Evolutionary conservation across 1,139 yeast genomes (phyloP), one percentile per base, ranked within the genome.

Genomic region (Pichia sp.): DNA sequence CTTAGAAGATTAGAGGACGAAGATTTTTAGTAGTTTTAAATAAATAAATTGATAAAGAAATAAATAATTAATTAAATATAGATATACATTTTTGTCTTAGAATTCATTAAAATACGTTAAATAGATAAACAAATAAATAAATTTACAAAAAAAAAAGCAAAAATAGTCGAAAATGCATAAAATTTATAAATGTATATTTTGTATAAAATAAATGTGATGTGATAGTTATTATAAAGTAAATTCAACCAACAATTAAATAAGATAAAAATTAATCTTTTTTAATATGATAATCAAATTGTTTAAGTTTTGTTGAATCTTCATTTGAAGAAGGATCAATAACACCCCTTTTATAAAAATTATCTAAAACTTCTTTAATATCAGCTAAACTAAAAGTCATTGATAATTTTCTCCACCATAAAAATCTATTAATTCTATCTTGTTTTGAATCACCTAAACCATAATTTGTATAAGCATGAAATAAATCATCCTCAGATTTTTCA

Each of bases 1-100:
- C 70, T 92, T 61, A 76, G 95, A 62, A 75, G 98, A 65, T 70
- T 90, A 49, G 95, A 86, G 59, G 86, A 79, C 56, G 78, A 76
- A 47, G 56, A 56, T 25, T 50, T 50, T 39, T 50, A 39, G 26
- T 33, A 30, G 32, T 18, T 18, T 18, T 18, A 18, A 18, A 18
- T 18, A 18, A 18, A 18, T 18, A 18, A 18, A n/a, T n/a, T n/a
- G n/a, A n/a, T n/a, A n/a, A n/a, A n/a, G n/a, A n/a, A n/a, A n/a
- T 18, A 18, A 18, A 18, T 18, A 18, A 18, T 18, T 18, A 18
- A 18, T 18, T 18, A 18, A 18, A 18, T n/a, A n/a, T n/a, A n/a
- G n/a, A n/a, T n/a, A n/a, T n/a, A n/a, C n/a, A n/a, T n/a, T n/a
- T n/a, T n/a, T n/a, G n/a, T n/a, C n/a, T n/a, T n/a, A n/a, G n/a